Conservation (phyloP, 805 yeast genomes). For the Debaryomyces hansenii region DNA sequence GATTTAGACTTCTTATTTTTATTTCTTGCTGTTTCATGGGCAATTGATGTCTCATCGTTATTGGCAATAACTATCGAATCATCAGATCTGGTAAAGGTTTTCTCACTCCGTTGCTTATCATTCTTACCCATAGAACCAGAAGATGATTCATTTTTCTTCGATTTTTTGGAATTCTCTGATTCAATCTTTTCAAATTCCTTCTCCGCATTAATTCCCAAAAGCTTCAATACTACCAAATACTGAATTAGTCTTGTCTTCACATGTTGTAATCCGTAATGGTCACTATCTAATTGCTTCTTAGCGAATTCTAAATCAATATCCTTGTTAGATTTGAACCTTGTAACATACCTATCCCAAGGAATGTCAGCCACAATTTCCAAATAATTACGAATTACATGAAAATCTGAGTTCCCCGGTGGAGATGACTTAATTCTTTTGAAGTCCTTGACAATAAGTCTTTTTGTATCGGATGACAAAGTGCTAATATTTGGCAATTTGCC, state of each 20-base stretch:
- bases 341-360: slow-evolving; percentile 52
- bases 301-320: slow-evolving; percentile 51
- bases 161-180: slow-evolving; percentile 3
- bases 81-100: slow-evolving; percentile 5
- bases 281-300: slow-evolving; percentile 36
- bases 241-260: slow-evolving; percentile 71
- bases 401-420: slow-evolving; percentile 60
- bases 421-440: slow-evolving; percentile 54
- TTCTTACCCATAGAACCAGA: slow-evolving; percentile 4
- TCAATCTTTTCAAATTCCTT: slow-evolving; percentile 12
- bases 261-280: slow-evolving; percentile 44
- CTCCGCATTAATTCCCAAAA: slow-evolving; percentile 45
- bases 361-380: slow-evolving; percentile 65
- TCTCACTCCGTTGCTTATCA: slow-evolving; percentile 11
- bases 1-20: slow-evolving; percentile 16
- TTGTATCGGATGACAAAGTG: slow-evolving; percentile 36
- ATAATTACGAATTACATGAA: slow-evolving; percentile 63
- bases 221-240: slow-evolving; percentile 74
- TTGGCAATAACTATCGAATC: slow-evolving; percentile 33
- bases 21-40: slow-evolving; percentile 22
- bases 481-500: slow-evolving; percentile 35
- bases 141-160: slow-evolving; percentile 1
- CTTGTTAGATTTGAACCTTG: slow-evolving; percentile 34
- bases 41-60: slow-evolving; percentile 31
- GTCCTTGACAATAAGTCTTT: slow-evolving; percentile 46